Evolutionary conservation across 768 basidiomycete species (phyloP), one percentile per base, ranked within the genome.

Genomic region (Phaffia australis): DNA sequence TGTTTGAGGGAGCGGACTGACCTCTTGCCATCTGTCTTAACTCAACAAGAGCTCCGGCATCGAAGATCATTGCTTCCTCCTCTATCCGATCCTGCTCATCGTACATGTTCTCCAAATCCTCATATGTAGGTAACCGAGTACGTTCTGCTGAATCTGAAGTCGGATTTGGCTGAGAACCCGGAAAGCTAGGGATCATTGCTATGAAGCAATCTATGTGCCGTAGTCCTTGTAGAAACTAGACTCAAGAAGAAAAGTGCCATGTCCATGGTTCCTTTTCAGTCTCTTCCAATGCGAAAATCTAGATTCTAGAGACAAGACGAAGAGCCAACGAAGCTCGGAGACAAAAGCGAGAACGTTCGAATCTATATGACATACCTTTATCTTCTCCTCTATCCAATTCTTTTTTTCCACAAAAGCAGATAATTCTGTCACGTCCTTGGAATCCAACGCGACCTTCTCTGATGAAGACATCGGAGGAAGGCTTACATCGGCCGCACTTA

Each of bases 21-120:
- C 67, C 67, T 59, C 64, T 69, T n/a, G 67, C 67, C 67, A 69
- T 69, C 50, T 64, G 56, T 11, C 67, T 57, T 32, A 69, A 47
- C 35, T 58, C 30, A 2, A 42, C 32, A 29, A 69, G 47, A 52
- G 63, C 67, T 21, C 67, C 67, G 0, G 29, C 63, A 50, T 69
- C 67, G 9, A 69, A 63, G 46, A 42, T 6, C 46, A 59, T 57
- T 18, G 63, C 67, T 46, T 69, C 67, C n/a, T 56, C 67, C 63
- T 63, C 67, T 27, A 69, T 69, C 27, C 58, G n/a, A 15, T 69
- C 67, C 47, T 69, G 67, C 29, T 69, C 56, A 3, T 4, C 56
- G 8, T 58, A 55, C 67, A 63, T 63, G 3, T 49, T 23, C 9
- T 64, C 51, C 7, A 69, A n/a, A 21, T 63, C 62, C 11, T 49